Conservation (phyloP, 352 stramenopile genomes). For the Phytophthora pinifolia region DNA sequence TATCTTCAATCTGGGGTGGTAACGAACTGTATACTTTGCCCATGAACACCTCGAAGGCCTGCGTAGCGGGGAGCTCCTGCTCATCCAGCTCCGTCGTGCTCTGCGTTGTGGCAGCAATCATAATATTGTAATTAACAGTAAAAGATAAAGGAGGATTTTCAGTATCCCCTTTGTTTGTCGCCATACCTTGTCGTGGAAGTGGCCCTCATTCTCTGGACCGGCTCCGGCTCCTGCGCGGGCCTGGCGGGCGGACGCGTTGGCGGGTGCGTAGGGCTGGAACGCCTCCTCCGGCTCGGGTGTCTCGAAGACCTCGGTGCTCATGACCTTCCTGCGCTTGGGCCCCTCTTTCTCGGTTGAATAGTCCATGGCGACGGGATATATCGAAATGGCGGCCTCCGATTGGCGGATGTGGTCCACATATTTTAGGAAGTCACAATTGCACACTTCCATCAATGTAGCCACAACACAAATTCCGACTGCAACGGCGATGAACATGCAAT, state of each 20-base stretch:
- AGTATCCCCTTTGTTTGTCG: neutral
- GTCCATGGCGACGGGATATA: conserved; percentile 23
- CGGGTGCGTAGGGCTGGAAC: conserved; percentile 62
- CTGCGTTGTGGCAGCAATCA: conserved; percentile 17
- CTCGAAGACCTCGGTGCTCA: conserved; percentile 79
- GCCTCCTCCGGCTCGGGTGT: conserved; percentile 63
- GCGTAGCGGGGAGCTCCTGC: conserved; percentile 40
- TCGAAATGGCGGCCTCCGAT: conserved; percentile 4
- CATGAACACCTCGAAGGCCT: conserved; percentile 82
- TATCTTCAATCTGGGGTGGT: neutral
- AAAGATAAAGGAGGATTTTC: conserved; percentile 1
- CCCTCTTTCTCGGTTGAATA: conserved; percentile 39
- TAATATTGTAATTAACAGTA: conserved; percentile 3
- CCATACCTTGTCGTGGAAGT: conserved; percentile 62
- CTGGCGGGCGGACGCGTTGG: conserved; percentile 27
- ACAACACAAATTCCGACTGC: conserved; percentile 8
- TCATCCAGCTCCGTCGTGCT: conserved; percentile 68
- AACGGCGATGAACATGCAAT: conserved; percentile 3
- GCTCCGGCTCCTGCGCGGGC: conserved; percentile 10
- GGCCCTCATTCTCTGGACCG: conserved; percentile 38
- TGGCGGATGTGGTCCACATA: conserved; percentile 2
- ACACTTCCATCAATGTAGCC: neutral
- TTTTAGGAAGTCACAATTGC: no score
- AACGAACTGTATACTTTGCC: conserved; percentile 80
- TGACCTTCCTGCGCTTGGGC: conserved; percentile 49